These are phyloP conservation scores for Flueggea neowawraea DNA, from an alignment of 441 rosid genomes.

Conservation along the genomic window DNA sequence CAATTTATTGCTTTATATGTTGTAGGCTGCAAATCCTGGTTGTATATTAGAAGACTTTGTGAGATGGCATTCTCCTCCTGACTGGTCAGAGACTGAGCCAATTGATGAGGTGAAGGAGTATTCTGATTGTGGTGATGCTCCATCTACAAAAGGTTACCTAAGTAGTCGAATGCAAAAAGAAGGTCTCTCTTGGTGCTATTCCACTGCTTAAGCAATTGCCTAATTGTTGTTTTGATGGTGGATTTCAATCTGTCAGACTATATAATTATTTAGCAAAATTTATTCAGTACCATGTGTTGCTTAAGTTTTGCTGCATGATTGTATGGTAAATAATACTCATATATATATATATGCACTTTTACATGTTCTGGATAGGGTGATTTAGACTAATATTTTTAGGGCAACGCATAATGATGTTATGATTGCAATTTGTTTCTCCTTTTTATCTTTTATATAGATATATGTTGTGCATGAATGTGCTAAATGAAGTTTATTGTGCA, in stretches of 20 bases:
- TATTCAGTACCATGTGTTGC: no score
- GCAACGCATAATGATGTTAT: not conserved
- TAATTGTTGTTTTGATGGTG: not conserved
- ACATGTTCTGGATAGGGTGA: no score
- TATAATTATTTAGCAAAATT: no score
- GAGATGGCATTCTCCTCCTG: slow-evolving; percentile 99
- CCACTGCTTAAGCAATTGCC: slow-evolving; percentile 11
- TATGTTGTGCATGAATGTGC: not conserved
- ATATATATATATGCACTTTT: no score
- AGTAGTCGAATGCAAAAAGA: slow-evolving; percentile 96
- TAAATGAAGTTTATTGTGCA: no score
- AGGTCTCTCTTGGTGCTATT: slow-evolving; percentile 45
- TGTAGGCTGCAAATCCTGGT: slow-evolving; percentile 98
- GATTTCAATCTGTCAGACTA: no score
- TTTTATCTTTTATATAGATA: not conserved
- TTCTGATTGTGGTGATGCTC: slow-evolving; percentile 29
- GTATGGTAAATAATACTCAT: no score
- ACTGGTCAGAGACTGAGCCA: slow-evolving; percentile 76
- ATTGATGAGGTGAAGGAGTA: slow-evolving; percentile 41
- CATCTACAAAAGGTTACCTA: slow-evolving; percentile 67
- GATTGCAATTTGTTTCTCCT: not conserved
- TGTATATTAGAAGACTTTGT: slow-evolving; percentile 98
- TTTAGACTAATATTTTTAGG: no score
- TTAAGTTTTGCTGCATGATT: no score
- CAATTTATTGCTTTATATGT: not conserved